These are phyloP conservation scores for Hypoxylon rubiginosum DNA, from an alignment of 2,329 filamentous ascomycete species.

Conservation along the genomic window DNA sequence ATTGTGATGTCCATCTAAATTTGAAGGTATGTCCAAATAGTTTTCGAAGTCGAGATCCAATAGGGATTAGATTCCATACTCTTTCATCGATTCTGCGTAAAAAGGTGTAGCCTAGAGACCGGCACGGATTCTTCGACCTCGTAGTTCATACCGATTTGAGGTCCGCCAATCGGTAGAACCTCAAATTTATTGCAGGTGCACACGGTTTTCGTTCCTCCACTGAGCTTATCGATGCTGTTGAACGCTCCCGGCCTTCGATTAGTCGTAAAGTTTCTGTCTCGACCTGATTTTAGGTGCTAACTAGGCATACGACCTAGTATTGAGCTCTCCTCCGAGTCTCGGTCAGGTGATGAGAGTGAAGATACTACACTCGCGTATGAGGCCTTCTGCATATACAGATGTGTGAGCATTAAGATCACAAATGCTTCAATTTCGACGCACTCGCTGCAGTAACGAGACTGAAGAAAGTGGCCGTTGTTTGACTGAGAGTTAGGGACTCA, in stretches of 20 bases:
- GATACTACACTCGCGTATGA: conserved; percentile 61
- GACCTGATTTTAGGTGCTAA: neutral
- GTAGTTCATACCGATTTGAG: neutral
- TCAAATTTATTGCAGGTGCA: neutral
- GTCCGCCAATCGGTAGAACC: neutral
- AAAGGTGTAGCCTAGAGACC: no score
- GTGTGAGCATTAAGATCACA: conserved; percentile 52
- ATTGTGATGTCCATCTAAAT: neutral
- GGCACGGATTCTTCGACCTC: neutral
- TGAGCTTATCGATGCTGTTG: neutral
- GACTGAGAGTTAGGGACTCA: conserved; percentile 61
- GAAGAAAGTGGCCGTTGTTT: conserved; percentile 59
- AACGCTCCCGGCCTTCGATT: neutral
- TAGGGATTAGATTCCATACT: no score
- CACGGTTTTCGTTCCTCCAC: neutral
- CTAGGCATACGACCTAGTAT: neutral
- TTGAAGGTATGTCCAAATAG: neutral
- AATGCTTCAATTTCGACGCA: conserved; percentile 49
- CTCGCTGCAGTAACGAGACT: neutral
- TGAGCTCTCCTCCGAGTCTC: neutral
- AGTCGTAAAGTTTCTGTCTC: neutral
- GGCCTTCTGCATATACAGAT: conserved; percentile 57
- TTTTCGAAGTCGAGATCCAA: neutral
- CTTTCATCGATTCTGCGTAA: no score
- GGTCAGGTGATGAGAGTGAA: neutral